Percentiles rank a stretch among this genome's conserved stretches.
These are phyloP conservation scores for Phragmites australis DNA, from an alignment of 176 grass and related monocot genomes.

Conservation along the genomic window DNA sequence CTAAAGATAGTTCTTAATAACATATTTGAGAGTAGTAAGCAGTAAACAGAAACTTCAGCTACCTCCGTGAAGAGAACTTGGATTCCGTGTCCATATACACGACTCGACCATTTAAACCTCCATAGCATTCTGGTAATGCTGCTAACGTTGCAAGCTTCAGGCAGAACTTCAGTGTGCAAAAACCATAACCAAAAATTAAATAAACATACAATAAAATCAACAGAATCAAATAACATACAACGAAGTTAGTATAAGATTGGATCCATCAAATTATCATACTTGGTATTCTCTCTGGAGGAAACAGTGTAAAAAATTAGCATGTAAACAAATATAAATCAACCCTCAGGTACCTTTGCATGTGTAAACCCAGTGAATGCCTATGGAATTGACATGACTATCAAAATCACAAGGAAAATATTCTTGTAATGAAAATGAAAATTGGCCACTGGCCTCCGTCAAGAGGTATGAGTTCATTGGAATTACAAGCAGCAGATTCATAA, in stretches of 20 bases:
- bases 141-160: conserved; percentile 84
- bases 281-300: neutral
- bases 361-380: neutral
- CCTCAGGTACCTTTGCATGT: neutral
- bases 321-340: neutral
- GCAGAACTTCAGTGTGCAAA: conserved; percentile 63
- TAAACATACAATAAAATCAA: neutral
- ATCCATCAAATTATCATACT: neutral
- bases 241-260: neutral
- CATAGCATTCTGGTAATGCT: conserved; percentile 77
- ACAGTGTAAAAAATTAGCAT: neutral
- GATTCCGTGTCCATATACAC: conserved; percentile 92
- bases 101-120: conserved; percentile 73
- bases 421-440: neutral
- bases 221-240: neutral
- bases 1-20: neutral
- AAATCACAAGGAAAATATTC: neutral
- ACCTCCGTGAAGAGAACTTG: conserved; percentile 95
- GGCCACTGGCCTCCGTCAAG: neutral
- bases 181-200: neutral
- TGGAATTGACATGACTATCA: neutral
- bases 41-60: conserved; percentile 18
- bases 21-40: neutral
- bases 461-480: neutral
- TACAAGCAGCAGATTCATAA: neutral